Base-by-base conservation (phyloP, 176 grass and related monocot genomes). In the Aegilops tauschii region DNA sequence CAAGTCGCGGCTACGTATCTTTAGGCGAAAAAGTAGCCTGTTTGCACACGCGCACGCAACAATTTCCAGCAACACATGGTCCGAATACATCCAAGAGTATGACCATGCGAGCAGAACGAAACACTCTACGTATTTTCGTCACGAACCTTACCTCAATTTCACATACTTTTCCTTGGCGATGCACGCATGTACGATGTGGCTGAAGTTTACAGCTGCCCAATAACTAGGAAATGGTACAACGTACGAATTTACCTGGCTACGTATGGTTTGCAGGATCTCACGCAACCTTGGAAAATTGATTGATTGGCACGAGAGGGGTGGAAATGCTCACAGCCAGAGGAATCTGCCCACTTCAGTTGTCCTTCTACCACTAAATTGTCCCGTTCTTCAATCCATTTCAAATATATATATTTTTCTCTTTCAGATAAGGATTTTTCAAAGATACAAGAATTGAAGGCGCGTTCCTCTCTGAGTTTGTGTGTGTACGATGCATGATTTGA, bases 71-170 rank as follows among this genome's bases (percentile, higher is more conserved):
- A 9, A 17, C 28, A 30, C 21, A 59, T 83, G 11, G 61, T 72
- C 65, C 74, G 36, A 71, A 71, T 78, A 68, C 52, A 79, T 84
- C 81, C 87, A 79, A 31, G 17, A 4, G 37, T 14, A 1, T 49
- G 45, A 49, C 45, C 12, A 14, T 30, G 16, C 8, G 34, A 74
- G 3, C 44, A 68, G 37, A 65, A 65, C n/a, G 6, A 40, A 49
- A 27, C 4, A 14, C 35, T 80, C 77, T 52, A 16, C 5, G 73
- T 65, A 29, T 12, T 54, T 11, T 11, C 18, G 7, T 5, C 13
- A 76, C 14, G 16, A 18, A 5, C 23, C 35, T 9, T 65, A 20
- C 25, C 61, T 49, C 3, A 67, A 67, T 67, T 67, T 32, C 39
- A 16, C 11, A 5, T 8, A 21, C 2, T 49, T 47, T 61, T 73